Evolutionary conservation across 1,284 basidiomycete genomes (phyloP).

Genomic region (Xanthoconium separans): DNA sequence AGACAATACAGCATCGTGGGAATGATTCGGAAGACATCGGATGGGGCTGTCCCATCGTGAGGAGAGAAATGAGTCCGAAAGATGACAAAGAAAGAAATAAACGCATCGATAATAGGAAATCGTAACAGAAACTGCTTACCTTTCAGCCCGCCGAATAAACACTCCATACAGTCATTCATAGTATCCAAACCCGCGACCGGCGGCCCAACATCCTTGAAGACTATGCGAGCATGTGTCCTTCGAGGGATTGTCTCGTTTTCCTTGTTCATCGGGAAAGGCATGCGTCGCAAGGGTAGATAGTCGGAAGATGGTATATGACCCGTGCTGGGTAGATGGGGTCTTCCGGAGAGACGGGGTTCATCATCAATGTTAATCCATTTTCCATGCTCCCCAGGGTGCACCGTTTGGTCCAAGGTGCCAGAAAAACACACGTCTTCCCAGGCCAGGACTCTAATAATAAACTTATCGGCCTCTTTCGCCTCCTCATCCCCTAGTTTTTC

Average conservation of each 20-base stretch:
- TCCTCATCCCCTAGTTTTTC: not conserved
- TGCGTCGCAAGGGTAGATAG: not conserved
- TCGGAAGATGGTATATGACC: not conserved
- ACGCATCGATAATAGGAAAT: too few relatives aligned
- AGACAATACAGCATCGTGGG: too few relatives aligned
- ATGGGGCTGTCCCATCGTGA: too few relatives aligned
- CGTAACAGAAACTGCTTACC: too few relatives aligned
- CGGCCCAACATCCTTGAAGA: too few relatives aligned
- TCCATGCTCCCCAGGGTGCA: not conserved
- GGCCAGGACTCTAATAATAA: constrained; percentile 1
- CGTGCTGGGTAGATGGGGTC: not conserved
- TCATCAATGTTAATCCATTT: not conserved
- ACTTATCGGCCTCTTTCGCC: not conserved
- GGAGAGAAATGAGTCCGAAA: too few relatives aligned
- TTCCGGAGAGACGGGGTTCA: not conserved
- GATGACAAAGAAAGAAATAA: too few relatives aligned
- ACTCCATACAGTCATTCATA: too few relatives aligned
- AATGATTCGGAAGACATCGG: too few relatives aligned
- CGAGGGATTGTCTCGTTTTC: not conserved
- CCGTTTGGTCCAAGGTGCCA: not conserved
- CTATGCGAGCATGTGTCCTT: not conserved
- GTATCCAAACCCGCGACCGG: too few relatives aligned
- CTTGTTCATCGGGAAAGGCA: too few relatives aligned
- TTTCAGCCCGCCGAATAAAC: too few relatives aligned
- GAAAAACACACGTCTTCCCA: constrained; percentile 4